A percentile compares a stretch with the other conserved stretches of the same genome.
These are phyloP conservation scores for Alliaria petiolata DNA, from an alignment of 345 rosid genomes.

Conservation along the genomic window DNA sequence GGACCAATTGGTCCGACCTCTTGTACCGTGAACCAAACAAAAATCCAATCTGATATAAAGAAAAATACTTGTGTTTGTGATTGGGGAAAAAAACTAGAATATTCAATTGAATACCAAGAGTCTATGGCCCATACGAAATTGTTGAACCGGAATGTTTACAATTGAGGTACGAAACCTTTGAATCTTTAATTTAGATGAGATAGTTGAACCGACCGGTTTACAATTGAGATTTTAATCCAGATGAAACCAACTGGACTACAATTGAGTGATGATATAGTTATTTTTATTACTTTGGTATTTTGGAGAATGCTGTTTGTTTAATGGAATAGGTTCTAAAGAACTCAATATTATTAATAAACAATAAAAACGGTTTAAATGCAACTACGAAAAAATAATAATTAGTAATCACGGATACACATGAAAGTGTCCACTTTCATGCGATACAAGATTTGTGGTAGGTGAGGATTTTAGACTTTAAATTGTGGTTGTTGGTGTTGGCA, in stretches of 20 bases:
- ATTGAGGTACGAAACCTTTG: background rate
- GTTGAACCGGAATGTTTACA: background rate
- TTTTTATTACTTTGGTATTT: too few relatives aligned
- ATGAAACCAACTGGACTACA: too few relatives aligned
- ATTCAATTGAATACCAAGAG: background rate
- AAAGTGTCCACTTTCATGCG: background rate
- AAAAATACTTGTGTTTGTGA: background rate
- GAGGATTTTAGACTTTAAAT: background rate
- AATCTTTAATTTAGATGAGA: background rate
- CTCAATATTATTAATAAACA: background rate
- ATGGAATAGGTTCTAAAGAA: background rate
- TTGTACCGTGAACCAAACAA: background rate
- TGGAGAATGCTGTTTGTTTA: too few relatives aligned
- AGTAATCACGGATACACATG: too few relatives aligned
- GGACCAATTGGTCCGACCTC: background rate
- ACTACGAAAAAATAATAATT: background rate
- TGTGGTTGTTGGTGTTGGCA: background rate
- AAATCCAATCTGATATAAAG: background rate
- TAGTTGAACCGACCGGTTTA: background rate
- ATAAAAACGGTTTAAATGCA: background rate
- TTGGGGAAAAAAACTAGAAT: background rate
- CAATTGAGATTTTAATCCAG: background rate
- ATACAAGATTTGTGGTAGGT: slow-evolving; percentile 1
- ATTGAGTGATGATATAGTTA: too few relatives aligned
- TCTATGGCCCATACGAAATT: background rate